phyloP scores from a whole-genome alignment of 129 eudicot genomes.

The Flaveria ramosissima region DNA sequence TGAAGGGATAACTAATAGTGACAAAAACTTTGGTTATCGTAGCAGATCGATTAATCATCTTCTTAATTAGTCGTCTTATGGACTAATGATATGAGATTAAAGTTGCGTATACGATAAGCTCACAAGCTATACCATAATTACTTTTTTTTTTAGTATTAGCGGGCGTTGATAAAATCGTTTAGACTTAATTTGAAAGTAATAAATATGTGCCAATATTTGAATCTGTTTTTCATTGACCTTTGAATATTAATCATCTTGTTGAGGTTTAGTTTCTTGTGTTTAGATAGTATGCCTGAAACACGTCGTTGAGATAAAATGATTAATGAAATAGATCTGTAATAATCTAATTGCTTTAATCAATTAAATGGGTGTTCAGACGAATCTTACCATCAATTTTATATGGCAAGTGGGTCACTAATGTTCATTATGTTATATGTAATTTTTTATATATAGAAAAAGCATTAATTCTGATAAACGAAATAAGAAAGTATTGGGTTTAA shows the following conservation, averaged over 20 bases:
- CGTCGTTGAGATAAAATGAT: background rate
- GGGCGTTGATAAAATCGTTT: slow-evolving; percentile 2
- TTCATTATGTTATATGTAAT: background rate
- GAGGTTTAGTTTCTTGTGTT: slow-evolving; percentile 15
- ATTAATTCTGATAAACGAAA: background rate
- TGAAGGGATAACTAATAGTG: slow-evolving; percentile 31
- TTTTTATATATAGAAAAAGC: background rate
- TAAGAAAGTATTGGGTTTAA: background rate
- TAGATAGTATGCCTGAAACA: background rate
- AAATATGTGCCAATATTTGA: background rate
- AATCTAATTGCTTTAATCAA: background rate
- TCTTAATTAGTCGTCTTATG: slow-evolving; percentile 17
- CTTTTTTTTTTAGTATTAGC: background rate
- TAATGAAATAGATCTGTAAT: background rate
- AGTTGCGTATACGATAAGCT: slow-evolving; percentile 18
- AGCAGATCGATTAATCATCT: no score
- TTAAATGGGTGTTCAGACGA: no score
- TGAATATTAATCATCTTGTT: background rate
- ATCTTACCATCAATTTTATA: no score
- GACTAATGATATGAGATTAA: background rate
- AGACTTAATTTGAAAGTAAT: background rate
- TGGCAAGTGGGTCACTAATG: no score
- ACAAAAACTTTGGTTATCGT: slow-evolving; percentile 17
- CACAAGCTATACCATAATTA: background rate
- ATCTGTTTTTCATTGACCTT: slow-evolving; percentile 8